Conservation (phyloP, 1,284 basidiomycete species). For the Fistulina hepatica region DNA sequence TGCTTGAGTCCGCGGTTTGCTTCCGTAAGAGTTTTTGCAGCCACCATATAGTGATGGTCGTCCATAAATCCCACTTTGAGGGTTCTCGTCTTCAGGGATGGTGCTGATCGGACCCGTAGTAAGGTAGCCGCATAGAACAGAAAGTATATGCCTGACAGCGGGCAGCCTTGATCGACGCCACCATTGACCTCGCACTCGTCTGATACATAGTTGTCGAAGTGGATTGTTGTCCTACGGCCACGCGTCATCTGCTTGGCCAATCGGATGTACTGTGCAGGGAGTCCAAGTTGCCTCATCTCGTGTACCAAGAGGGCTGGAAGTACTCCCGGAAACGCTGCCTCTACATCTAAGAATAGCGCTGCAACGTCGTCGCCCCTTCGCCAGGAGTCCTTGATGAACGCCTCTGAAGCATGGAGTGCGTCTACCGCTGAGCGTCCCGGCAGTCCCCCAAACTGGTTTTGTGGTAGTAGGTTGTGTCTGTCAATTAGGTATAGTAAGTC, state of each 20-base stretch:
- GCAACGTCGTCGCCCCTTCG: conserved; percentile 15
- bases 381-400: conserved; percentile 18
- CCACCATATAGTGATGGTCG: no score
- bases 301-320: conserved; percentile 18
- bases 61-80: no score
- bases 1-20: no score
- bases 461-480: conserved; percentile 15
- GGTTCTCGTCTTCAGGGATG: no score
- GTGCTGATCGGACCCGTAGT: no score
- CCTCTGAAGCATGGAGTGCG: conserved; percentile 17
- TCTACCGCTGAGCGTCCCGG: conserved; percentile 19
- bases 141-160: conserved; percentile 20
- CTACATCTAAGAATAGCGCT: conserved; percentile 22
- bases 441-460: conserved; percentile 18
- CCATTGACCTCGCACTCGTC: conserved; percentile 14
- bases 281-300: conserved; percentile 19
- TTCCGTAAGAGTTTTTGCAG: no score
- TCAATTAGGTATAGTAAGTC: conserved; percentile 9
- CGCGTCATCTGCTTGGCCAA: conserved; percentile 11
- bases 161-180: conserved; percentile 23
- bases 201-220: conserved; percentile 15
- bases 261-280: conserved; percentile 13
- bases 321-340: conserved; percentile 25
- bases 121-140: conserved; percentile 27
- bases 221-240: conserved; percentile 7